Percentiles rank a stretch among this genome's conserved stretches.
phyloP scores from a whole-genome alignment of 192 early-diverging fungal genomes.

The Backusella luteola region DNA sequence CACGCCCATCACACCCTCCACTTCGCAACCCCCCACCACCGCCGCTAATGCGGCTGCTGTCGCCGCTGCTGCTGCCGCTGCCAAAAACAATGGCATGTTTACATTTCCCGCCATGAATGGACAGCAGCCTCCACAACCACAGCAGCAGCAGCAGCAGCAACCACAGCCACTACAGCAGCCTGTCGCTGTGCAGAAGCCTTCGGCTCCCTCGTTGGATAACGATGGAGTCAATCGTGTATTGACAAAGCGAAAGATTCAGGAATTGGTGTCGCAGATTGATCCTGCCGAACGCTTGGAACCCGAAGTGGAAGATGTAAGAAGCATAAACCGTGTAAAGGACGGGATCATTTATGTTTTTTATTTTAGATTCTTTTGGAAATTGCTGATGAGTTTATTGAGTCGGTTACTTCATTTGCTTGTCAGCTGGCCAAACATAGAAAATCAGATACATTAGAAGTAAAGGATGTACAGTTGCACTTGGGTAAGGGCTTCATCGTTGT shows the following conservation, averaged over 20 bases:
- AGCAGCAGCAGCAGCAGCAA: slow-evolving; percentile 36
- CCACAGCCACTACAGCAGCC: slow-evolving; percentile 7
- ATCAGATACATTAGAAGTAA: slow-evolving; percentile 75
- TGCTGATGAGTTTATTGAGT: slow-evolving; percentile 87
- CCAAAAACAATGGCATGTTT: slow-evolving; percentile 8
- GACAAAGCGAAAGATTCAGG: slow-evolving; percentile 78
- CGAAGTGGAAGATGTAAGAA: slow-evolving; percentile 76
- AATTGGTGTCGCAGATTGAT: slow-evolving; percentile 84
- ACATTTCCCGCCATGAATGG: slow-evolving; percentile 1
- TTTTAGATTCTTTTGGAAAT: slow-evolving; percentile 76
- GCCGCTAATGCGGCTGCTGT: neutral
- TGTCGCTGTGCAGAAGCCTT: neutral
- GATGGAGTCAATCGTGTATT: slow-evolving; percentile 44
- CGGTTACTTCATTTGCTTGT: slow-evolving; percentile 79
- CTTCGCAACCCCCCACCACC: neutral
- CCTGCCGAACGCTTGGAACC: slow-evolving; percentile 74
- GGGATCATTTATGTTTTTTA: neutral
- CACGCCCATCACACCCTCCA: slow-evolving; percentile 15
- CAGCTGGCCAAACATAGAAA: slow-evolving; percentile 82
- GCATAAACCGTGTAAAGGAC: neutral
- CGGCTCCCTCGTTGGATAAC: slow-evolving; percentile 17
- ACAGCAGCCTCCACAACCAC: slow-evolving; percentile 26
- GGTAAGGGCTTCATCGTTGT: slow-evolving; percentile 39
- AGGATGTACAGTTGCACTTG: slow-evolving; percentile 83
- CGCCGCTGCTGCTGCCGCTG: neutral